Percentiles rank a stretch among this genome's conserved stretches.
Conservation (phyloP, 2,329 filamentous ascomycete genomes). For the Gaeumannomyces tritici region DNA sequence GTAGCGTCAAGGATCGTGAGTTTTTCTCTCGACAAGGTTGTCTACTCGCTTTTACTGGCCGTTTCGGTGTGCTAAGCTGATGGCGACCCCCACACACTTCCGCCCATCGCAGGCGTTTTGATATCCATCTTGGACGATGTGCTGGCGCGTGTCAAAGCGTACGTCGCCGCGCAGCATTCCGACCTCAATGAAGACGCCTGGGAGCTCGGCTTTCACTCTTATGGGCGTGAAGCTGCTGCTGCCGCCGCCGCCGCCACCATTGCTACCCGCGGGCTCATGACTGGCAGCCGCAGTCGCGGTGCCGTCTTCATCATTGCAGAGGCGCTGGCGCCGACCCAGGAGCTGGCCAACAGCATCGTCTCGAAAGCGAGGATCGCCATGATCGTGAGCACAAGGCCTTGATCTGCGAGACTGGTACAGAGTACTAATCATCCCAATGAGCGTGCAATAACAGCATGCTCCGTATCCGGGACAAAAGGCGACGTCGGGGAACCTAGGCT, state of each 20-base stretch:
- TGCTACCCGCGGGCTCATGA: slow-evolving; percentile 6
- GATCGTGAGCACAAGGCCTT: slow-evolving; percentile 8
- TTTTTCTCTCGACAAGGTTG: no score
- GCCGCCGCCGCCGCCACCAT: slow-evolving; percentile 14
- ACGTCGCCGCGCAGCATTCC: no score
- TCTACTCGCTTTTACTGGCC: no score
- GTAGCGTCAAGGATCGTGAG: slow-evolving; percentile 19
- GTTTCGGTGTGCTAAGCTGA: no score
- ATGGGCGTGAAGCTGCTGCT: slow-evolving; percentile 27
- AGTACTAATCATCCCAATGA: no score
- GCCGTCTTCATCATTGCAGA: slow-evolving; percentile 37
- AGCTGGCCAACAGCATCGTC: slow-evolving; percentile 31
- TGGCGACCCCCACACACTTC: no score
- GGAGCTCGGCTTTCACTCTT: background rate
- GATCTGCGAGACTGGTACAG: no score
- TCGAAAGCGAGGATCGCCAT: slow-evolving; percentile 26
- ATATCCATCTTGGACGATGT: no score
- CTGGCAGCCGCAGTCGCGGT: slow-evolving; percentile 15
- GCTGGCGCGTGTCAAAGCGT: no score
- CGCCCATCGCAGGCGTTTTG: no score
- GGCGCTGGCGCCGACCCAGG: slow-evolving; percentile 32
- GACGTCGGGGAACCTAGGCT: slow-evolving; percentile 36
- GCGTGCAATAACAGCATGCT: slow-evolving; percentile 20
- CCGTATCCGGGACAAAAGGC: slow-evolving; percentile 39
- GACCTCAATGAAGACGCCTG: no score